phyloP scores from a whole-genome alignment of 2,329 filamentous ascomycete genomes.

The Fusarium liriodendri region DNA sequence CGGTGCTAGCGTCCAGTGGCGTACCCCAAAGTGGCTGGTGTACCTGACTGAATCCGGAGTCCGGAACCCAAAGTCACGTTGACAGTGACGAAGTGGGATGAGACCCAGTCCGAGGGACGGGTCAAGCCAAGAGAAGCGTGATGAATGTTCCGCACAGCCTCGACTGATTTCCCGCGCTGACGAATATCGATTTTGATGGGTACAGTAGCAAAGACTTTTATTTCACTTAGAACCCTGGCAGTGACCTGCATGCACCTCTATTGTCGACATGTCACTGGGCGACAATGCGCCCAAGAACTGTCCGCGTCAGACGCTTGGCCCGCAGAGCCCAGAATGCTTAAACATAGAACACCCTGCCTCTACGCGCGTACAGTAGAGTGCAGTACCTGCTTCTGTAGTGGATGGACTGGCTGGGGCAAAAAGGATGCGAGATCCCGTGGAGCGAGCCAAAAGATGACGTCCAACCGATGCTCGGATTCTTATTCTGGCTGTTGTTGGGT shows the following conservation, averaged over 20 bases:
- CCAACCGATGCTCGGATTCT: slow-evolving; percentile 17
- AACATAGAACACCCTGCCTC: background rate
- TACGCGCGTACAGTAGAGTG: background rate
- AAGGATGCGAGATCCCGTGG: slow-evolving; percentile 9
- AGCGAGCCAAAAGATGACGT: slow-evolving; percentile 27
- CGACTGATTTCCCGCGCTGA: background rate
- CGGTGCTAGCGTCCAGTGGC: slow-evolving; percentile 29
- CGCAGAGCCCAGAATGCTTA: background rate
- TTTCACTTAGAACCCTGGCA: background rate
- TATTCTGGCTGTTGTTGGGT: slow-evolving; percentile 1
- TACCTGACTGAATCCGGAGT: slow-evolving; percentile 19
- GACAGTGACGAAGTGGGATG: background rate
- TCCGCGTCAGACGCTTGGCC: slow-evolving; percentile 19
- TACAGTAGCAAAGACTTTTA: background rate
- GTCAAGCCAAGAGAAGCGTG: background rate
- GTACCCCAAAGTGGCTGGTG: slow-evolving; percentile 29
- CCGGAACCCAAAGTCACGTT: background rate
- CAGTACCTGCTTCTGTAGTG: background rate
- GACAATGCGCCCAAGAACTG: background rate
- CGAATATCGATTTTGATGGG: background rate
- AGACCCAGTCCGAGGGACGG: slow-evolving; percentile 3
- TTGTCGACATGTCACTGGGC: background rate
- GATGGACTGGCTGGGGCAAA: background rate
- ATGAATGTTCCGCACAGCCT: slow-evolving; percentile 11
- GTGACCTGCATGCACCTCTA: background rate